Conservation (phyloP, 2,329 filamentous ascomycete species). For the Thielaviopsis musarum region DNA sequence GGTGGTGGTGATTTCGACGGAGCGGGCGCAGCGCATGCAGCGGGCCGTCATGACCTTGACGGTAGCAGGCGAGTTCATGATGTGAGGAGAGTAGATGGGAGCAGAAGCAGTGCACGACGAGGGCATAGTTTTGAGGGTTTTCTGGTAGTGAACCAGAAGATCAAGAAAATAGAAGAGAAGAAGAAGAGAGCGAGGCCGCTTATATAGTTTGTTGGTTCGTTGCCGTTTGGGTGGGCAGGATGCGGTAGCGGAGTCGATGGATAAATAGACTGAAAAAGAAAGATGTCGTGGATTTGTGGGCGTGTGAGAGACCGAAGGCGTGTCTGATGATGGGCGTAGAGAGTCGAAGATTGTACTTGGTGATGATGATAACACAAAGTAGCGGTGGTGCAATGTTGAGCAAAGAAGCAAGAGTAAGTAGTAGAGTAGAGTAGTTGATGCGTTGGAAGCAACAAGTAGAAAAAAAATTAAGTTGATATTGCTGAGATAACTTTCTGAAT, state of each 20-base stretch:
- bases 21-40: slow-evolving; percentile 44
- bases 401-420: not conserved
- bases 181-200: not conserved
- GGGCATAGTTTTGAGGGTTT: slow-evolving; percentile 25
- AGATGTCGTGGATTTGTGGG: too few species aligned
- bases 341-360: not conserved
- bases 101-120: slow-evolving; percentile 22
- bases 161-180: not conserved
- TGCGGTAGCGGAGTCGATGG: too few species aligned
- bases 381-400: not conserved
- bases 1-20: slow-evolving; percentile 42
- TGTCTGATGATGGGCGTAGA: not conserved
- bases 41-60: slow-evolving; percentile 43
- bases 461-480: not conserved
- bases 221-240: too few species aligned
- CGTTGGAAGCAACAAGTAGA: not conserved
- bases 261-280: too few species aligned
- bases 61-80: slow-evolving; percentile 33
- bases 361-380: not conserved
- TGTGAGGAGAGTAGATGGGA: slow-evolving; percentile 21
- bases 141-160: not conserved
- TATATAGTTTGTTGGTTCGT: not conserved
- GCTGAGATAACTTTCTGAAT: not conserved
- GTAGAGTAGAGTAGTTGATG: not conserved
- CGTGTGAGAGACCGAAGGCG: not conserved